These are phyloP conservation scores for Austroboletus niveus DNA, from an alignment of 1,284 basidiomycete species.

Conservation along the genomic window DNA sequence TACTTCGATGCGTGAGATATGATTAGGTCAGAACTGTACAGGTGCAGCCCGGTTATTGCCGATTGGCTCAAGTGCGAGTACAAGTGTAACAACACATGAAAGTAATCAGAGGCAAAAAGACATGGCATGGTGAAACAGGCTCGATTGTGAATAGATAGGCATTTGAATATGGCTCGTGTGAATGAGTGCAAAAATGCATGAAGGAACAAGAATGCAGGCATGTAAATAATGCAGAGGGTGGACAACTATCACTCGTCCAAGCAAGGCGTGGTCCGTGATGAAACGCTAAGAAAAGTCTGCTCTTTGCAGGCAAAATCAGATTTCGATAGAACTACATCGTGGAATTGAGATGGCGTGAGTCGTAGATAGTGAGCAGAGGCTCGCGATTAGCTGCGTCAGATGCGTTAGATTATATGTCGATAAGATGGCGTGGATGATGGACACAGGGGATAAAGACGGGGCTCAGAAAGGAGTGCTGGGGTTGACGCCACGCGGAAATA, in stretches of 20 bases:
- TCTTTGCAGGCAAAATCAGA: conserved; percentile 20
- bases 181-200: conserved; percentile 16
- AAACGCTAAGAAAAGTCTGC: conserved; percentile 15
- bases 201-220: conserved; percentile 27
- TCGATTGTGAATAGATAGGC: conserved; percentile 14
- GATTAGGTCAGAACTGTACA: conserved; percentile 33
- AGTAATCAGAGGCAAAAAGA: neutral
- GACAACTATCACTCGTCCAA: conserved; percentile 29
- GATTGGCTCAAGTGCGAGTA: neutral
- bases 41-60: neutral
- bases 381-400: conserved; percentile 33
- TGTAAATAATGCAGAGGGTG: conserved; percentile 14
- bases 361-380: conserved; percentile 18
- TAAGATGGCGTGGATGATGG: conserved; percentile 21
- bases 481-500: conserved; percentile 35
- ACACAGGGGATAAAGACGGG: neutral
- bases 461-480: conserved; percentile 18
- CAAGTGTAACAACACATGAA: conserved; percentile 2
- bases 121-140: conserved; percentile 7
- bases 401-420: conserved; percentile 30
- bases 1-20: conserved; percentile 22
- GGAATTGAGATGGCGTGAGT: conserved; percentile 25
- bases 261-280: conserved; percentile 31
- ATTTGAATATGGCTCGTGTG: conserved; percentile 21
- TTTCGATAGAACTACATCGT: conserved; percentile 29